Evolutionary conservation across 2,329 filamentous ascomycete genomes (phyloP).

Genomic region (Cercospora zeina): DNA sequence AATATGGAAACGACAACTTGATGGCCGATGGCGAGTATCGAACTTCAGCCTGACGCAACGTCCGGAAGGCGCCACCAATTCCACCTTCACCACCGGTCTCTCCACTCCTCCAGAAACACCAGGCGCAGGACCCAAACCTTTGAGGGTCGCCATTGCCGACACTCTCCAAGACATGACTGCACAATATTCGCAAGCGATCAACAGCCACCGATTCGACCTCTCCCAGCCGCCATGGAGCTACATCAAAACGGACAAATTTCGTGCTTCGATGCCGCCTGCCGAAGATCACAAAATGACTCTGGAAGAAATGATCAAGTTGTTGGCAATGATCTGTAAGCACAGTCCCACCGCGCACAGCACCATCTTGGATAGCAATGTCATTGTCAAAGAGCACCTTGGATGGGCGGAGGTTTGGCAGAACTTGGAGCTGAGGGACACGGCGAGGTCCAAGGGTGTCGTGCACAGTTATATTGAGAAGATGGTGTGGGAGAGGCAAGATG

Average conservation of each 20-base stretch:
- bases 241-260: conserved; percentile 4
- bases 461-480: conserved; percentile 15
- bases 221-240: conserved; percentile 11
- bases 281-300: conserved; percentile 15
- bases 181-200: conserved; percentile 7
- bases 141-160: not conserved
- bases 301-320: conserved; percentile 4
- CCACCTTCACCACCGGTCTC: conserved; percentile 10
- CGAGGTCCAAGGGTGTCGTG: conserved; percentile 7
- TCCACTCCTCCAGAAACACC: conserved; percentile 12
- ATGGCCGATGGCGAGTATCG: conserved; percentile 5
- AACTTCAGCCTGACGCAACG: conserved; percentile 5
- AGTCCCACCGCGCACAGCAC: conserved; percentile 9
- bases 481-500: conserved; percentile 12
- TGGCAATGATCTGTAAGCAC: not conserved
- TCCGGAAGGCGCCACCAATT: not conserved
- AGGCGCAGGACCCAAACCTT: not conserved
- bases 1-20: conserved; percentile 1
- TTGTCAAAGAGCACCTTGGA: conserved; percentile 7
- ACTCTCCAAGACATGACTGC: conserved; percentile 15
- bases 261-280: conserved; percentile 9
- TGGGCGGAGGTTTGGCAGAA: conserved; percentile 17
- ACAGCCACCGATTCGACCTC: conserved; percentile 7
- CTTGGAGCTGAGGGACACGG: conserved; percentile 13
- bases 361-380: conserved; percentile 7